Evolutionary conservation across 495 filamentous ascomycete genomes (phyloP).

Genomic region (Cudoniella acicularis): DNA sequence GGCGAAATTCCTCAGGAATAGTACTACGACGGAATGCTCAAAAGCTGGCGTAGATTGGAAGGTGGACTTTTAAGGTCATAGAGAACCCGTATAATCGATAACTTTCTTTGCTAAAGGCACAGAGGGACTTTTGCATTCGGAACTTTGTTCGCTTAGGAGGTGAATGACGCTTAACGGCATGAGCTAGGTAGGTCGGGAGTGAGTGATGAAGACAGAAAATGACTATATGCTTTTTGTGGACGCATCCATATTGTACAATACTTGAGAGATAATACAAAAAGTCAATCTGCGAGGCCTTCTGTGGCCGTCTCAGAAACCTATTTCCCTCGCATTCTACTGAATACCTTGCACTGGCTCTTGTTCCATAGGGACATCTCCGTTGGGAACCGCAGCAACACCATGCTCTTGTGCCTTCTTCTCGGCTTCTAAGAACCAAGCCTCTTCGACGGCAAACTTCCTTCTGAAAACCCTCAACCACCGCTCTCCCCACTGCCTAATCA

Average conservation of each 20-base stretch:
- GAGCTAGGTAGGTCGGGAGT: not conserved
- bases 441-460: slow-evolving; percentile 79
- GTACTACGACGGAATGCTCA: no score
- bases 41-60: no score
- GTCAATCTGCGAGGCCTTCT: not conserved
- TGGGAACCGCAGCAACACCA: not conserved
- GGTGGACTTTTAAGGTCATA: no score
- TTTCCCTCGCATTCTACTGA: slow-evolving; percentile 1
- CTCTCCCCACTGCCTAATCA: slow-evolving; percentile 76
- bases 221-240: not conserved
- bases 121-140: no score
- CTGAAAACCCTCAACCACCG: slow-evolving; percentile 84
- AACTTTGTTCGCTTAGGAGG: no score
- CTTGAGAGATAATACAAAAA: not conserved
- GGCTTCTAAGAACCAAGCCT: slow-evolving; percentile 52
- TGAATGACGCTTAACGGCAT: no score
- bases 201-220: not conserved
- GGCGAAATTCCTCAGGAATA: no score
- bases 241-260: slow-evolving; percentile 1
- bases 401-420: slow-evolving; percentile 16
- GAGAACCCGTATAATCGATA: no score
- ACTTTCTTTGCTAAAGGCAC: no score
- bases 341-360: slow-evolving; percentile 3
- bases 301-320: not conserved
- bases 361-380: slow-evolving; percentile 5